Evolutionary conservation across 2,329 filamentous ascomycete genomes (phyloP), one percentile per base, ranked within the genome.

Genomic region (Lasiodiplodia sp.): DNA sequence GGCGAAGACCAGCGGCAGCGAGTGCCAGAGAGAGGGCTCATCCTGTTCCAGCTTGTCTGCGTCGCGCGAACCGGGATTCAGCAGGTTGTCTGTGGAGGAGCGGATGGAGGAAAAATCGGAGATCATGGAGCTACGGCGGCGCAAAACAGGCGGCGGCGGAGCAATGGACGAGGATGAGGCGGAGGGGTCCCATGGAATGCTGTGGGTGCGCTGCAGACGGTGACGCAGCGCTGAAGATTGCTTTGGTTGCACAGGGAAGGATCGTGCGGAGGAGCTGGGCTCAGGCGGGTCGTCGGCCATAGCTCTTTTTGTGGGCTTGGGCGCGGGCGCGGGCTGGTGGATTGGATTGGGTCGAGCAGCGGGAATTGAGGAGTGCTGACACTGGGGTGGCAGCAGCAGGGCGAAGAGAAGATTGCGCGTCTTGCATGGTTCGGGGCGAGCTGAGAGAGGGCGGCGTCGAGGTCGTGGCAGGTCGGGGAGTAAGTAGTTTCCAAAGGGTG

Each of bases 1-100:
- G 2, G 93, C 94, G 77, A 97, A 91, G 0, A 89, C 90, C 40
- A 98, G 82, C 0, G 95, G 94, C n/a, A 92, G 83, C 2, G 89
- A 92, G 70, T 96, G 90, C 87, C 93, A 93, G 70, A 89, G 85
- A 1, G 91, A 91, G 66, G 87, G 83, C 47, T 90, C 88, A 18
- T 83, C 78, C 74, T 31, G 80, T 69, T 34, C 84, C 67, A 74
- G 57, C 51, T 65, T 70, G n/a, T 75, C 73, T 71, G 74, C 73
- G 5, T 75, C 73, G 56, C 23, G 68, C 44, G 44, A 51, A 28
- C 57, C 51, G 49, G 83, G 85, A 34, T 88, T 82, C 8, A 95
- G 82, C 31, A 96, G 82, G 72, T 92, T 89, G 73, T 92, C 89
- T 0, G 90, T 91, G 23, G 91, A 92, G 2, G 87, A 87, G 57